These are phyloP conservation scores for Kwoniella pini DNA, from an alignment of 768 basidiomycete species.

Conservation along the genomic window DNA sequence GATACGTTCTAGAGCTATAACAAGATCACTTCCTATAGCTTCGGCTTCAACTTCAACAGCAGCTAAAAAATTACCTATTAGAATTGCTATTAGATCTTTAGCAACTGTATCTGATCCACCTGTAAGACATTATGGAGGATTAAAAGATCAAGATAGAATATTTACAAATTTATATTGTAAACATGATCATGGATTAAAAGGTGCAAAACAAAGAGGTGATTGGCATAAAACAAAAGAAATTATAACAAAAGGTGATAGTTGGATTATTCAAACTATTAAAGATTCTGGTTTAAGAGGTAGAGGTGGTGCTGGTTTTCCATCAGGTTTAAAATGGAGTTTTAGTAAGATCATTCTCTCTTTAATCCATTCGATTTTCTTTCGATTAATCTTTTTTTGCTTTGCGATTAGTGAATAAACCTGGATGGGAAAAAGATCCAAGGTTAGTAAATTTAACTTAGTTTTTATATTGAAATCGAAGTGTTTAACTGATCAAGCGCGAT, in stretches of 20 bases:
- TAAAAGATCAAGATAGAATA: slow-evolving; percentile 69
- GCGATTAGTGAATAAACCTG: slow-evolving; percentile 92
- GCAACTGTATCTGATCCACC: slow-evolving; percentile 62
- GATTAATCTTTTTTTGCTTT: neutral
- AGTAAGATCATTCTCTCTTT: slow-evolving; percentile 25
- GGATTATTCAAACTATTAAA: slow-evolving; percentile 96
- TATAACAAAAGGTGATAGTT: slow-evolving; percentile 87
- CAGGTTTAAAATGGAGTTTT: slow-evolving; percentile 82
- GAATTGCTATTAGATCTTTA: slow-evolving; percentile 52
- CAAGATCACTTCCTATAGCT: slow-evolving; percentile 5
- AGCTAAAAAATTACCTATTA: neutral
- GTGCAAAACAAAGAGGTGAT: slow-evolving; percentile 89
- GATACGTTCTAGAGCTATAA: slow-evolving; percentile 9
- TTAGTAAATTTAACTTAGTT: slow-evolving; percentile 44
- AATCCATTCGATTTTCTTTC: neutral
- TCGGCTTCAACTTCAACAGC: neutral
- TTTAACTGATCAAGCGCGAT: neutral
- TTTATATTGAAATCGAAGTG: neutral
- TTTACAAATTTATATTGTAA: slow-evolving; percentile 87
- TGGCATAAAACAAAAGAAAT: slow-evolving; percentile 99
- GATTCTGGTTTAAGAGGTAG: slow-evolving; percentile 93
- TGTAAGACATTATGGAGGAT: slow-evolving; percentile 84
- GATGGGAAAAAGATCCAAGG: slow-evolving; percentile 92
- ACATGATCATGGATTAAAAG: slow-evolving; percentile 91
- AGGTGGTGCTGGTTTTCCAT: slow-evolving; percentile 95